Evolutionary conservation across 768 basidiomycete genomes (phyloP).

Genomic region (Serendipita sp.): DNA sequence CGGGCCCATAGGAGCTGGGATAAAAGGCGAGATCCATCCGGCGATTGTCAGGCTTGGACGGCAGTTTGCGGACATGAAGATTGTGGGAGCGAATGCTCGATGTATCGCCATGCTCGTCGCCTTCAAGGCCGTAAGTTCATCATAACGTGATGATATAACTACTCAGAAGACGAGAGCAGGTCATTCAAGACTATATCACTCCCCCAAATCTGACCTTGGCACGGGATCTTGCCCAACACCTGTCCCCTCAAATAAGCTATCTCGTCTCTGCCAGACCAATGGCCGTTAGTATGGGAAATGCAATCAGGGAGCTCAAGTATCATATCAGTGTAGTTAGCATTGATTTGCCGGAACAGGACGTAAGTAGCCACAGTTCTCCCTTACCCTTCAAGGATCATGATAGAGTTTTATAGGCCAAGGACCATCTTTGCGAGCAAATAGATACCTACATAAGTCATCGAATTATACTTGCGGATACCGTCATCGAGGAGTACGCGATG

Average conservation of each 20-base stretch:
- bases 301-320: constrained; percentile 84
- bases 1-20: constrained; percentile 22
- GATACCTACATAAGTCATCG: constrained; percentile 89
- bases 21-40: constrained; percentile 84
- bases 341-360: constrained; percentile 90
- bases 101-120: constrained; percentile 84
- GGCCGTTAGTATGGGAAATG: constrained; percentile 90
- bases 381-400: background rate
- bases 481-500: constrained; percentile 76
- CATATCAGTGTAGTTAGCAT: constrained; percentile 88
- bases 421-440: constrained; percentile 66
- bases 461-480: constrained; percentile 83
- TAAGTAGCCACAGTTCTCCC: constrained; percentile 25
- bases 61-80: constrained; percentile 81
- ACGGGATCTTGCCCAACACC: constrained; percentile 78
- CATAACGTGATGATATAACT: constrained; percentile 10
- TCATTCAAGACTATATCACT: constrained; percentile 81
- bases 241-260: constrained; percentile 86
- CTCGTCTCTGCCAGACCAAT: constrained; percentile 77
- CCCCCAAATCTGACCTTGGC: constrained; percentile 77
- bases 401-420: constrained; percentile 52
- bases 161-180: constrained; percentile 29
- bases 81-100: constrained; percentile 88
- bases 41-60: constrained; percentile 73
- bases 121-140: constrained; percentile 65